A percentile compares a stretch with the other conserved stretches of the same genome.
Evolutionary conservation across 2,329 filamentous ascomycete genomes (phyloP).

Genomic region (Alternaria sp.): DNA sequence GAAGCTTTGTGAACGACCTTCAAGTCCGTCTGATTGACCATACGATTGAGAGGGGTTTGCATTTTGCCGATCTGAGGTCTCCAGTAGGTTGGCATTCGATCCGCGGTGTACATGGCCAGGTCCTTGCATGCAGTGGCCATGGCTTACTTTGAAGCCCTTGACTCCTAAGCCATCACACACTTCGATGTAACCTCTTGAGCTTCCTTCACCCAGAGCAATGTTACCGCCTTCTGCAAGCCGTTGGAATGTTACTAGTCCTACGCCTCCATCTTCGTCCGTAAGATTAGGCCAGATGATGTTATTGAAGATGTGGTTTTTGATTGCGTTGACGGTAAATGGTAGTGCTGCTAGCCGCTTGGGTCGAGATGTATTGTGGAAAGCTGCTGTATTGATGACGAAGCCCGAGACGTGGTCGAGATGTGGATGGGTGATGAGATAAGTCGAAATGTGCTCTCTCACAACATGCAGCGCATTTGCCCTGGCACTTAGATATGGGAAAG

Average conservation of each 20-base stretch:
- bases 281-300: constrained; percentile 98
- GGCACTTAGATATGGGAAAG: constrained; percentile 69
- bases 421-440: constrained; percentile 94
- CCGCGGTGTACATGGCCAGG: constrained; percentile 50
- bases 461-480: constrained; percentile 82
- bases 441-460: constrained; percentile 78
- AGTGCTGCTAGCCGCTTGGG: constrained; percentile 88
- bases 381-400: constrained; percentile 91
- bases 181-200: constrained; percentile 83
- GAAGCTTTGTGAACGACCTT: constrained; percentile 44
- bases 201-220: constrained; percentile 79
- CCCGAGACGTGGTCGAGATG: constrained; percentile 93
- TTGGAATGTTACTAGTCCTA: constrained; percentile 88
- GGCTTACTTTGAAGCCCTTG: constrained; percentile 84
- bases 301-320: constrained; percentile 96
- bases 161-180: constrained; percentile 88
- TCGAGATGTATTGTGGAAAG: constrained; percentile 74
- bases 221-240: constrained; percentile 89
- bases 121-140: constrained; percentile 84
- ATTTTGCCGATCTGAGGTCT: constrained; percentile 39
- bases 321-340: constrained; percentile 85
- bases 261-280: constrained; percentile 93
- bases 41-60: constrained; percentile 28
- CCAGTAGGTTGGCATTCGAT: constrained; percentile 50
- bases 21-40: constrained; percentile 24